Percentiles rank a stretch among this genome's conserved stretches.
Conservation (phyloP, 2,329 filamentous ascomycete genomes). For the Fusarium sp. region DNA sequence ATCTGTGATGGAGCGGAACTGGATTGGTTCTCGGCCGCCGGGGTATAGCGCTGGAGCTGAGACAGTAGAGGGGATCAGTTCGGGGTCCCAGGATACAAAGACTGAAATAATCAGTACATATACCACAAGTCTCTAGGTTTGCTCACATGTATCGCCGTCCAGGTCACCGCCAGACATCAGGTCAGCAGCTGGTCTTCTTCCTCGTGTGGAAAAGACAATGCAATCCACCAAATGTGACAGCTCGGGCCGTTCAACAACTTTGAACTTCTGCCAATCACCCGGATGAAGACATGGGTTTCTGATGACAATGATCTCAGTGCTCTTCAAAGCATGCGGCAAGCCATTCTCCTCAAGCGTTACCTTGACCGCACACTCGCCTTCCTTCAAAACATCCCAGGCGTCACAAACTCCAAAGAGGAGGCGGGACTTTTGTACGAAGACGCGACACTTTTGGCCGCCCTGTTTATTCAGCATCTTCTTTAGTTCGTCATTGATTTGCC, state of each 20-base stretch:
- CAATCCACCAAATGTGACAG: neutral
- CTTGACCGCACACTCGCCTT: slow-evolving; percentile 1
- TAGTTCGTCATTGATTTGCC: neutral
- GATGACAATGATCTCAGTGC: neutral
- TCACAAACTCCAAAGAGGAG: slow-evolving; percentile 1
- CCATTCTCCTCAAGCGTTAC: neutral
- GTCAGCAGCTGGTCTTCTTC: neutral
- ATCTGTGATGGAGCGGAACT: neutral
- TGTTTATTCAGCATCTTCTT: neutral
- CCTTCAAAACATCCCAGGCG: neutral
- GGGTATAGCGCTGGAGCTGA: neutral
- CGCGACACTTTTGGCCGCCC: neutral
- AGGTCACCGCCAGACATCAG: slow-evolving; percentile 6
- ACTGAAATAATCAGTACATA: neutral
- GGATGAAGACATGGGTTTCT: slow-evolving; percentile 11
- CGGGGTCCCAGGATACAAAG: slow-evolving; percentile 3
- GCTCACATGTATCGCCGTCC: neutral
- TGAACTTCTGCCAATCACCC: slow-evolving; percentile 7
- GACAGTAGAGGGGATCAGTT: neutral
- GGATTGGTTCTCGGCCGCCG: neutral
- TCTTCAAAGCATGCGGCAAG: neutral
- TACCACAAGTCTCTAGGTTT: fast-evolving
- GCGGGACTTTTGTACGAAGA: neutral
- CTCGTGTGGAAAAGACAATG: neutral
- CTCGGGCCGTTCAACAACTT: neutral